Evolutionary conservation across 192 early-diverging fungal species (phyloP).

Genomic region (Phycomyces nitens): DNA sequence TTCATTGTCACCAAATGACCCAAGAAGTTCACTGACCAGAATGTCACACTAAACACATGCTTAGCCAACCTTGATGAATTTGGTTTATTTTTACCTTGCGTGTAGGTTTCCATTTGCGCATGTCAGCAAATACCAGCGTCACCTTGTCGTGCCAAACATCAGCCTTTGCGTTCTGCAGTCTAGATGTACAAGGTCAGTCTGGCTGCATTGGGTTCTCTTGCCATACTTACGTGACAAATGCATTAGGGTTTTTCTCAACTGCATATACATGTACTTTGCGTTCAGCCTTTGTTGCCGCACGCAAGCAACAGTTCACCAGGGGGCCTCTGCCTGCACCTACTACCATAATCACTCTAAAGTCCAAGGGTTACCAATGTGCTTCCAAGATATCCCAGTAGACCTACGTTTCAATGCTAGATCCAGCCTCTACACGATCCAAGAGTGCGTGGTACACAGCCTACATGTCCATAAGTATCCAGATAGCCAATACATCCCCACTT

Average conservation of each 20-base stretch:
- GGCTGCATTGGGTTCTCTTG: neutral
- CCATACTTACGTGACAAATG: constrained; percentile 69
- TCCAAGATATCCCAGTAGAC: too few species aligned
- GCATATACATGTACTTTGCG: constrained; percentile 73
- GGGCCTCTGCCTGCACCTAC: constrained; percentile 96
- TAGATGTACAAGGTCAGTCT: constrained; percentile 14
- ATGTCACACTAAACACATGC: constrained; percentile 70
- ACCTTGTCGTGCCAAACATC: constrained; percentile 79
- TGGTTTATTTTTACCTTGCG: constrained; percentile 46
- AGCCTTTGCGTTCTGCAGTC: constrained; percentile 72
- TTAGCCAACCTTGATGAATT: constrained; percentile 2
- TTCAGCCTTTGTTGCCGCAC: constrained; percentile 63
- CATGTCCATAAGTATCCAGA: neutral
- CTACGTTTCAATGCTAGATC: constrained; percentile 52
- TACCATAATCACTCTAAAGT: constrained; percentile 75
- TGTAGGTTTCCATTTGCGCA: constrained; percentile 77
- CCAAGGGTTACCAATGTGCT: neutral
- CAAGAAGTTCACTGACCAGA: constrained; percentile 91
- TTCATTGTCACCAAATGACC: constrained; percentile 99
- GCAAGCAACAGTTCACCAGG: constrained; percentile 82
- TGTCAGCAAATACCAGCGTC: constrained; percentile 82
- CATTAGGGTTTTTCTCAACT: constrained; percentile 96
- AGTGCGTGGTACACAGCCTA: constrained; percentile 51
- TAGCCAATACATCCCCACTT: neutral
- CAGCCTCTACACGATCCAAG: constrained; percentile 39